These are phyloP conservation scores for Otatea glauca DNA, from an alignment of 176 grass and related monocot genomes.

Conservation along the genomic window DNA sequence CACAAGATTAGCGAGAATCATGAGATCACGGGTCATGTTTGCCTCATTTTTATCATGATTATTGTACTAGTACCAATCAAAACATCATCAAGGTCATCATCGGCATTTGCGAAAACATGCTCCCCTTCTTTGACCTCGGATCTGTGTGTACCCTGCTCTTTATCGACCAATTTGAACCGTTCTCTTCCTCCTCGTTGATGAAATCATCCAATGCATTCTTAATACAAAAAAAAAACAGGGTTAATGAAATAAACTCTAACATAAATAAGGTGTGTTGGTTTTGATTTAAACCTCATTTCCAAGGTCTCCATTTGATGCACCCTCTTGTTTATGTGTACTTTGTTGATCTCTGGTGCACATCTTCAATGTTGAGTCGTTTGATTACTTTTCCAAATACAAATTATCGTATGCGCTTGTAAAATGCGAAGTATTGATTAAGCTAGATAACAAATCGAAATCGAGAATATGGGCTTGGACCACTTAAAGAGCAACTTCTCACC, in stretches of 20 bases:
- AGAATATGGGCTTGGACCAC: slow-evolving; percentile 5
- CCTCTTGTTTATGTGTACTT: slow-evolving; percentile 35
- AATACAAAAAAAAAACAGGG: neutral
- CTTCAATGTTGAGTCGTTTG: slow-evolving; percentile 66
- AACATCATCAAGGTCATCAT: slow-evolving; percentile 45
- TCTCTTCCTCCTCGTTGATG: slow-evolving; percentile 30
- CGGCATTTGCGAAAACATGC: slow-evolving; percentile 44
- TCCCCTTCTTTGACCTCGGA: slow-evolving; percentile 40
- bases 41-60: slow-evolving; percentile 10
- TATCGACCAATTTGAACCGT: slow-evolving; percentile 36
- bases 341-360: slow-evolving; percentile 34
- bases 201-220: slow-evolving; percentile 37
- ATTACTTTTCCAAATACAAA: slow-evolving; percentile 82
- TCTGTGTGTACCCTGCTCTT: slow-evolving; percentile 3
- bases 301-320: slow-evolving; percentile 26
- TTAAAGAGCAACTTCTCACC: slow-evolving; percentile 50
- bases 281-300: slow-evolving; percentile 45
- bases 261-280: neutral
- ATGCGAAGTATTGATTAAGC: slow-evolving; percentile 14
- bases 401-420: slow-evolving; percentile 53
- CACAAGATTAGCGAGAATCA: slow-evolving; percentile 7
- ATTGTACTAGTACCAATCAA: slow-evolving; percentile 57
- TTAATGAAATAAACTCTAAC: neutral
- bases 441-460: slow-evolving; percentile 30
- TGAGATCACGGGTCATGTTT: neutral